phyloP scores from a whole-genome alignment of 2,329 filamentous ascomycete species.

The Alternaria sp. region DNA sequence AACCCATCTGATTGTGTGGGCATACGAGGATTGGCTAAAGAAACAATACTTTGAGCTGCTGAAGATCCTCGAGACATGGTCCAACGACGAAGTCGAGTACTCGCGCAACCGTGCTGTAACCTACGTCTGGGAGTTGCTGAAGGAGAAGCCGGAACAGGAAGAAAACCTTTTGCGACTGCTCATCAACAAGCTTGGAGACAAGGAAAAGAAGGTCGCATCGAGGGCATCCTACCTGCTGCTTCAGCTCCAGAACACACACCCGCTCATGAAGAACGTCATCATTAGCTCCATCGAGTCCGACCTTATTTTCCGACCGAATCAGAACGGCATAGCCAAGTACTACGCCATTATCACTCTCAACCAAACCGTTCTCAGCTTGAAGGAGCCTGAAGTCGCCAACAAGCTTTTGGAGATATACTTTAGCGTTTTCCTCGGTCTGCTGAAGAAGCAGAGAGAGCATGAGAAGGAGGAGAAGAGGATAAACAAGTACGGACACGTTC shows the following conservation, averaged over 20 bases:
- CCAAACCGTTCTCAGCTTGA: conserved; percentile 89
- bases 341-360: conserved; percentile 97
- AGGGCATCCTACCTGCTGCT: conserved; percentile 92
- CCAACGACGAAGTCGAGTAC: conserved; percentile 93
- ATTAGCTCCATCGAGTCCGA: conserved; percentile 87
- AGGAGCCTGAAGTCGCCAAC: conserved; percentile 82
- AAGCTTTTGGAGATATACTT: conserved; percentile 92
- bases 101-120: conserved; percentile 87
- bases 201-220: conserved; percentile 93
- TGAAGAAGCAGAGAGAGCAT: conserved; percentile 69
- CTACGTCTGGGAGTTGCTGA: conserved; percentile 89
- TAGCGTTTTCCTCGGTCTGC: conserved; percentile 80
- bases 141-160: conserved; percentile 97
- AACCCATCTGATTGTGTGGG: conserved; percentile 84
- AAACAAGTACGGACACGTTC: conserved; percentile 60
- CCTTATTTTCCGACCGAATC: conserved; percentile 84
- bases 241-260: conserved; percentile 87
- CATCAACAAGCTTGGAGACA: conserved; percentile 96
- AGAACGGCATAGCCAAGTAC: conserved; percentile 89
- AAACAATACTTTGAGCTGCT: conserved; percentile 91
- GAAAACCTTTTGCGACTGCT: conserved; percentile 89
- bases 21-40: conserved; percentile 95
- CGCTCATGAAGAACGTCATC: conserved; percentile 91
- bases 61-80: conserved; percentile 91
- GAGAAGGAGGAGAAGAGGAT: conserved; percentile 49